Base-by-base conservation (phyloP, 306 rosid species). In the Cucurbita moschata region DNA sequence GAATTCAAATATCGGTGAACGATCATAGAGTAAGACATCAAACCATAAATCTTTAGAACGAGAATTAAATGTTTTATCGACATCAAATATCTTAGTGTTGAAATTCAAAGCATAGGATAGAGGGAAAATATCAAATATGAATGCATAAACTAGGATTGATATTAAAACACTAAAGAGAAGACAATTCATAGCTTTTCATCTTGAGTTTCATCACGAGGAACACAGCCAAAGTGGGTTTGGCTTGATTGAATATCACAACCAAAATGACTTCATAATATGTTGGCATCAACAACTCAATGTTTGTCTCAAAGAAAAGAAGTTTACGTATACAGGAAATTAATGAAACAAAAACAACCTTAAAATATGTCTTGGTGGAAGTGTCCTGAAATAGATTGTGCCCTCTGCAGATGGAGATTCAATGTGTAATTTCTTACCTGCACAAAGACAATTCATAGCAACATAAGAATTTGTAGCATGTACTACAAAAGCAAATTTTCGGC, bases 341-440 rank as follows among this genome's bases (percentile, higher is more conserved):
- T 30, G n/a, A 38, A 19, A 5, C 26, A 61, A 58, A 62, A 8
- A 54, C 3, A 75, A 65, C 63, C 68, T 73, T 50, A 78, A 72
- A 71, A 75, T 79, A 72, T 66, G 78, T 82, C 78, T 1, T 81
- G 80, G 44, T 68, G 80, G 68, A 64, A 79, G 18, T 59, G 77
- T 39, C 82, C 84, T 50, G 76, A 63, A 59, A 77, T 65, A 10
- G 73, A 67, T 72, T 72, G 85, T 51, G 85, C 82, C 73, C 80
- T 76, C 78, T 78, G 82, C 65, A 82, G 76, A 79, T 82, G 82
- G 39, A 82, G 78, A 76, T 78, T 79, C n/a, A 82, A 76, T 15
- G 82, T 63, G 73, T 82, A 76, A 64, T 79, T 82, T 50, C 56
- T 75, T 52, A 82, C 72, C 85, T 82, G 82, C 75, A 79, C 66